Evolutionary conservation across 768 basidiomycete species (phyloP).

Genomic region (Rhizopogon vulgaris): DNA sequence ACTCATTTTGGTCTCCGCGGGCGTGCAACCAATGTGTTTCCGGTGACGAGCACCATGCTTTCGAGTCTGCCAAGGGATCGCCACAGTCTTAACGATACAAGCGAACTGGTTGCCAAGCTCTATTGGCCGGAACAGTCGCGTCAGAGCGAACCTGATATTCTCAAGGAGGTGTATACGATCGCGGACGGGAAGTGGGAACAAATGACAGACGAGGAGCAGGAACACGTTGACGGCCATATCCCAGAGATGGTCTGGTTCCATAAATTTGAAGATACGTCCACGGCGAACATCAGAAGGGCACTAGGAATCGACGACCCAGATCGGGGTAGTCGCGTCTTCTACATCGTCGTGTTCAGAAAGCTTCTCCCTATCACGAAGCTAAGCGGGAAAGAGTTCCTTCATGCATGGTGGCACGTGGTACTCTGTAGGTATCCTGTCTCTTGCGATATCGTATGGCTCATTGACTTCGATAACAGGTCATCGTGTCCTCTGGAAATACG

Average conservation of each 20-base stretch:
- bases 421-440: not conserved
- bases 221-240: not conserved
- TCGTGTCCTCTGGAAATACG: not conserved
- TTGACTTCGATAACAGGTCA: no score
- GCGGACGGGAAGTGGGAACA: not conserved
- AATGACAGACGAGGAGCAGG: no score
- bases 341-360: not conserved
- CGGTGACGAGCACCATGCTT: no score
- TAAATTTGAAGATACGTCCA: not conserved
- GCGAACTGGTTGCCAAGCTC: not conserved
- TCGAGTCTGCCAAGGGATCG: no score
- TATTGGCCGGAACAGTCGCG: not conserved
- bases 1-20: no score
- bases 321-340: no score
- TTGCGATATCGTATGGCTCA: not conserved
- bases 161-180: not conserved
- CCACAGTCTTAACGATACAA: no score
- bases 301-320: not conserved
- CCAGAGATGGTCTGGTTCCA: not conserved
- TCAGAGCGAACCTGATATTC: not conserved
- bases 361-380: conserved; percentile 1
- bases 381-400: not conserved
- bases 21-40: no score
- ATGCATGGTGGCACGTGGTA: conserved; percentile 4
- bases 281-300: not conserved